These are phyloP conservation scores for Heritiera fomes DNA, from an alignment of 345 rosid species.

Conservation along the genomic window DNA sequence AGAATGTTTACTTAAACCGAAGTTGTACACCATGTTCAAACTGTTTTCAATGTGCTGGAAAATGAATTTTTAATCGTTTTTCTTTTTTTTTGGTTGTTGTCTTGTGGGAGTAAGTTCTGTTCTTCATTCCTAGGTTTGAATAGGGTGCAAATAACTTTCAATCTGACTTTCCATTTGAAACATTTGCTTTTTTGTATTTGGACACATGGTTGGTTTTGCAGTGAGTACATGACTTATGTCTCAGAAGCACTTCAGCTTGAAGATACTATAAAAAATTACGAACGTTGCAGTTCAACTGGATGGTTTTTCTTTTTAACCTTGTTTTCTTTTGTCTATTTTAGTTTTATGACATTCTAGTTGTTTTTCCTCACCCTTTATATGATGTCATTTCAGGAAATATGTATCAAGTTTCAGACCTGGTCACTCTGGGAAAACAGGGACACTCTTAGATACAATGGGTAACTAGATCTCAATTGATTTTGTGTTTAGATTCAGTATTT, in stretches of 20 bases:
- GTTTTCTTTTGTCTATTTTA: slow-evolving; percentile 17
- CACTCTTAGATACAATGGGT: slow-evolving; percentile 74
- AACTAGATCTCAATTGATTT: slow-evolving; percentile 24
- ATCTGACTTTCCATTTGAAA: neutral
- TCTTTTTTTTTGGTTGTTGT: neutral
- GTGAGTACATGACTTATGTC: slow-evolving; percentile 85
- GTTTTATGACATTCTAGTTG: slow-evolving; percentile 12
- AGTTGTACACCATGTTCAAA: slow-evolving; percentile 4
- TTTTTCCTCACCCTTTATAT: slow-evolving; percentile 23
- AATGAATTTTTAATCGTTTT: neutral
- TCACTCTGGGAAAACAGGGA: slow-evolving; percentile 67
- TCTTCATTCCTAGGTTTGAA: neutral
- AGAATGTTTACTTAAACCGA: neutral
- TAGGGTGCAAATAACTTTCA: neutral
- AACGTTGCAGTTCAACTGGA: slow-evolving; percentile 80
- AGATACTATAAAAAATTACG: slow-evolving; percentile 89
- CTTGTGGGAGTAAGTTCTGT: neutral
- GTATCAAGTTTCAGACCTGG: slow-evolving; percentile 80
- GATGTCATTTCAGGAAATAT: slow-evolving; percentile 63
- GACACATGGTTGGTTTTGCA: slow-evolving; percentile 33
- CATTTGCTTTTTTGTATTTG: slow-evolving; percentile 16
- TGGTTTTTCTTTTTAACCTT: slow-evolving; percentile 56
- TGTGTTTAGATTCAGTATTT: slow-evolving; percentile 7
- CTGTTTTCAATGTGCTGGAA: neutral
- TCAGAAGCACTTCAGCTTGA: slow-evolving; percentile 87